Conservation (phyloP, 177 flowering plant species). For the Tripterygium wilfordii region DNA sequence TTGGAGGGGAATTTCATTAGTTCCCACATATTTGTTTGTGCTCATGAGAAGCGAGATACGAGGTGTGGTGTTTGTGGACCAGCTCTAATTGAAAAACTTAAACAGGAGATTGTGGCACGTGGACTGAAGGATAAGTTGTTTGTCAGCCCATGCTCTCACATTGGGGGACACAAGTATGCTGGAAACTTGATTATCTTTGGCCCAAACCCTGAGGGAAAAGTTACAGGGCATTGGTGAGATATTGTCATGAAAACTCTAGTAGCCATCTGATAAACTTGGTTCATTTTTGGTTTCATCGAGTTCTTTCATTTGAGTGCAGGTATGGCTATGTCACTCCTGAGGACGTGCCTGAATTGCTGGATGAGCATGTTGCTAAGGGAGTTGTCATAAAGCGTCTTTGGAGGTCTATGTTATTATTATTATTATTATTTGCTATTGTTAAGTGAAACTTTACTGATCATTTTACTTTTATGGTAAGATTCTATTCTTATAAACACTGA, state of each 20-base stretch:
- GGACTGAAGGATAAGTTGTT: constrained; percentile 47
- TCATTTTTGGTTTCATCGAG: background rate
- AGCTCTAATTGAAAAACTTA: constrained; percentile 62
- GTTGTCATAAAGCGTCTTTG: constrained; percentile 66
- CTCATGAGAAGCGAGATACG: constrained; percentile 78
- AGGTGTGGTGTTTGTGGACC: constrained; percentile 99
- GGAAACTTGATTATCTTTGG: constrained; percentile 79
- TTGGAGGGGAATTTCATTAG: constrained; percentile 50
- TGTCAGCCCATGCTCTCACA: constrained; percentile 81
- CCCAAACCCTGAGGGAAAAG: constrained; percentile 51
- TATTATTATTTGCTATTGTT: too few relatives aligned
- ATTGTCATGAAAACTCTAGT: too few relatives aligned
- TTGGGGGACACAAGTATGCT: constrained; percentile 98
- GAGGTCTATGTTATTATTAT: constrained; percentile 53
- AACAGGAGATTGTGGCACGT: constrained; percentile 56
- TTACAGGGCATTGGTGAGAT: constrained; percentile 76
- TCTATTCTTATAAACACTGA: too few relatives aligned
- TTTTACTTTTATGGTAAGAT: too few relatives aligned
- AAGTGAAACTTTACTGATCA: too few relatives aligned
- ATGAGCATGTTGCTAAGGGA: constrained; percentile 79
- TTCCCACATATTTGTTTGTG: constrained; percentile 80
- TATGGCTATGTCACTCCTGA: constrained; percentile 93
- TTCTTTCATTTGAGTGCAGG: constrained; percentile 35
- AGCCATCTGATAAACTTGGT: too few relatives aligned
- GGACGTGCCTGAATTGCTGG: constrained; percentile 72